A percentile compares a stretch with the other conserved stretches of the same genome.
Evolutionary conservation across 352 stramenopile species (phyloP).

Genomic region (Vaucheria bursata): DNA sequence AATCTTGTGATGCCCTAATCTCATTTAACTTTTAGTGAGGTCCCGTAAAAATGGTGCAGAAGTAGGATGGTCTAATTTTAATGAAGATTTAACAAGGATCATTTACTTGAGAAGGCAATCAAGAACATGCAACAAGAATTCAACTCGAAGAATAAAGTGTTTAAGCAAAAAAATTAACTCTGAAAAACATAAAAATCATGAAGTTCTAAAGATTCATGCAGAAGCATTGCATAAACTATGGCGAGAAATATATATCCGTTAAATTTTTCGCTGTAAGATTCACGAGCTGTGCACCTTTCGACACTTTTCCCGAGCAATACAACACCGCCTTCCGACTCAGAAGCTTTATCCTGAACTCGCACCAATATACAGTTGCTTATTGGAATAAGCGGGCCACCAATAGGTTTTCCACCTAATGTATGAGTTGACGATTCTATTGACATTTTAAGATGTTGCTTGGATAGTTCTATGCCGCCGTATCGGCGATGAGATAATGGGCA

Average conservation of each 20-base stretch:
- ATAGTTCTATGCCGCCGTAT: too few relatives aligned
- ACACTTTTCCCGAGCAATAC: neutral
- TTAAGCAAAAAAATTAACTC: neutral
- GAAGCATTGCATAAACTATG: neutral
- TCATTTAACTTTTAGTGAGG: too few relatives aligned
- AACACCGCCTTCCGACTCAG: slow-evolving; percentile 48
- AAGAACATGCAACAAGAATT: too few relatives aligned
- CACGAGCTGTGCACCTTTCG: slow-evolving; percentile 11
- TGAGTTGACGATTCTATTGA: too few relatives aligned
- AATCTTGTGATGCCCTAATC: too few relatives aligned
- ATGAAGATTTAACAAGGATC: too few relatives aligned
- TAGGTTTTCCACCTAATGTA: slow-evolving; percentile 56
- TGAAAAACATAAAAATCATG: neutral
- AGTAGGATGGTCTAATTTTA: too few relatives aligned
- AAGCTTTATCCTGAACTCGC: slow-evolving; percentile 55
- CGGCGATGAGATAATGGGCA: too few relatives aligned
- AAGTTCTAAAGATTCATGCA: neutral
- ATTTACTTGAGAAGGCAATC: too few relatives aligned
- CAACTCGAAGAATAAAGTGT: slow-evolving; percentile 36
- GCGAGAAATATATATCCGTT: neutral
- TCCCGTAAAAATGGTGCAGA: too few relatives aligned
- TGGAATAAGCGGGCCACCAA: slow-evolving; percentile 57
- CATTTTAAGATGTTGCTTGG: too few relatives aligned
- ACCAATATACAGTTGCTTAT: slow-evolving; percentile 66
- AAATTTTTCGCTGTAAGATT: too few relatives aligned